Conservation (phyloP, 495 filamentous ascomycete species). For the Penicillium subrubescens region DNA sequence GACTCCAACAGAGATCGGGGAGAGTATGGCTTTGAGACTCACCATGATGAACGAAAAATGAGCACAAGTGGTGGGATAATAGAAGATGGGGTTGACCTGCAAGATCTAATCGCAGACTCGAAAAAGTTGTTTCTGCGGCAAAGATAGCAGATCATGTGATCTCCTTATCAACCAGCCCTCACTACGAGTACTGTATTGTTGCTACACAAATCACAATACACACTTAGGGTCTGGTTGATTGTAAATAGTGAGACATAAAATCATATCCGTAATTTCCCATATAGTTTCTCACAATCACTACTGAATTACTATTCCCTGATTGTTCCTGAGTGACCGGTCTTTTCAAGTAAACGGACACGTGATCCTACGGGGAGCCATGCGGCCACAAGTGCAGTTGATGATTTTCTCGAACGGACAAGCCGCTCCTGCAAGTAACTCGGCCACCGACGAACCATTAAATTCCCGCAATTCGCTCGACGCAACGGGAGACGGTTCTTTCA, state of each 20-base stretch:
- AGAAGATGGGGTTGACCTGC: slow-evolving; percentile 20
- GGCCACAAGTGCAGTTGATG: slow-evolving; percentile 30
- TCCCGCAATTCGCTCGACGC: slow-evolving; percentile 16
- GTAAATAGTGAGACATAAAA: background rate
- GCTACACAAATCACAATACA: no score
- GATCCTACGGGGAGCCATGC: slow-evolving; percentile 32
- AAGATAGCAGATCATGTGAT: slow-evolving; percentile 33
- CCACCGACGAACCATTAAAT: slow-evolving; percentile 16
- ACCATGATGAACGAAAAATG: slow-evolving; percentile 41
- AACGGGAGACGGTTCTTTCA: slow-evolving; percentile 15
- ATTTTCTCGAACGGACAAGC: slow-evolving; percentile 36
- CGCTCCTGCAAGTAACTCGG: slow-evolving; percentile 15
- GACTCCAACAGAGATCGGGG: no score
- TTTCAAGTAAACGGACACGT: slow-evolving; percentile 20
- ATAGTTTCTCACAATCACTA: background rate
- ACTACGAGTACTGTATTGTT: background rate
- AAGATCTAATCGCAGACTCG: slow-evolving; percentile 32
- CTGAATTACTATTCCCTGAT: background rate
- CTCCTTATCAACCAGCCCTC: slow-evolving; percentile 29
- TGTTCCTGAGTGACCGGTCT: background rate
- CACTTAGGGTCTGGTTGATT: background rate
- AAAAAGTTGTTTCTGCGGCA: slow-evolving; percentile 44
- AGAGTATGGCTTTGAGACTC: slow-evolving; percentile 16
- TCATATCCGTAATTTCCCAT: background rate
- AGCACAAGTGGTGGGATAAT: slow-evolving; percentile 20